Evolutionary conservation across 257 asterid genomes (phyloP), one percentile per base, ranked within the genome.

Genomic region (Fraxinus quadrangulata): DNA sequence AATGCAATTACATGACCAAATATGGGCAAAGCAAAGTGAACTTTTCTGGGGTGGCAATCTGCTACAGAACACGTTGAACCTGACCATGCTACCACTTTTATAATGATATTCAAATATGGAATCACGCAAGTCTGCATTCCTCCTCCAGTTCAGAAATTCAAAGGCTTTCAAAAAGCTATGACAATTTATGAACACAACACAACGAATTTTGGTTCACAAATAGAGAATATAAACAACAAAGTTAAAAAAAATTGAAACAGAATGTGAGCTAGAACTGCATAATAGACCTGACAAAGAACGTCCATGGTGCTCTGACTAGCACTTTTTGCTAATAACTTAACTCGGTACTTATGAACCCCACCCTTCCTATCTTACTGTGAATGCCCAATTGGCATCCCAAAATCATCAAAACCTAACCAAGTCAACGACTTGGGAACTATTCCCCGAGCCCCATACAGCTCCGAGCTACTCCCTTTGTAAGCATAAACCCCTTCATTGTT

Each of bases 361-460:
- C 88, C 71, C 84, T 86, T 92, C 21, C 78, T 85, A 81, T 92
- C 97, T 81, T 90, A 92, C 84, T 87, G 90, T 4, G 90, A 47
- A 78, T 76, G 67, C 68, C 96, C 97, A 75, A 92, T 86, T 17
- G 97, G 97, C 90, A 97, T 89, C 68, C 98, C 98, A 75, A 94
- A 94, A 89, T 94, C 97, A 86, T 94, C 98, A 73, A 94, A 94
- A 63, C 87, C 87, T 12, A 96, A 88, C 96, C 91, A 94, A 45
- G 87, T 89, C 23, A 94, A 89, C 16, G 98, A 94, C 84, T 89
- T 88, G 3, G 96, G 82, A 80, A 86, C 87, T 26, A 96, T 94
- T 10, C 97, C 98, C 65, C 96, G 86, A 75, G 98, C 97, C n/a
- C 98, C 98, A 78, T 94, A 91, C 9, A 97, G 98, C 85, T 92